These are phyloP conservation scores for Penicillium ochrochloron DNA, from an alignment of 495 filamentous ascomycete species.

Conservation along the genomic window DNA sequence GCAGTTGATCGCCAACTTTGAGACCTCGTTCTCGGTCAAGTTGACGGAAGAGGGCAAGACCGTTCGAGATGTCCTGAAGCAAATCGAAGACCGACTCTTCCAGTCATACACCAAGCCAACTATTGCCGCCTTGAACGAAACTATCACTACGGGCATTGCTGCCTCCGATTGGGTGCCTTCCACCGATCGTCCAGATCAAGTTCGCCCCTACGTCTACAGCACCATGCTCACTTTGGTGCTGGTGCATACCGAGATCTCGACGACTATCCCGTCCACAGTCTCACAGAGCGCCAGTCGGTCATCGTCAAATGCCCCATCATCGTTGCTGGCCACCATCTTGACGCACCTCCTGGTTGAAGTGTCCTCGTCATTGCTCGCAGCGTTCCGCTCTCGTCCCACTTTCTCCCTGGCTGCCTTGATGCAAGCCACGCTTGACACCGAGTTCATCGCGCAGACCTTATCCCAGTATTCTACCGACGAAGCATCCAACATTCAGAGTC, in stretches of 20 bases:
- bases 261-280: slow-evolving; percentile 60
- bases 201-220: slow-evolving; percentile 86
- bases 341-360: slow-evolving; percentile 80
- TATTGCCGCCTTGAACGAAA: slow-evolving; percentile 60
- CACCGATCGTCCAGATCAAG: slow-evolving; percentile 68
- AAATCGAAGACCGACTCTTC: slow-evolving; percentile 90
- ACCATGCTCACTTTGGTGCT: slow-evolving; percentile 80
- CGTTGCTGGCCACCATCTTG: slow-evolving; percentile 72
- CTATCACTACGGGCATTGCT: slow-evolving; percentile 72
- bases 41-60: slow-evolving; percentile 89
- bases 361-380: slow-evolving; percentile 68
- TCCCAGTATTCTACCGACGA: slow-evolving; percentile 84
- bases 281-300: slow-evolving; percentile 35
- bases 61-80: slow-evolving; percentile 82
- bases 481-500: slow-evolving; percentile 75
- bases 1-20: slow-evolving; percentile 82
- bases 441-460: slow-evolving; percentile 94
- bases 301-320: slow-evolving; percentile 51
- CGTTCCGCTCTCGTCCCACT: slow-evolving; percentile 66
- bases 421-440: slow-evolving; percentile 95
- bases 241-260: slow-evolving; percentile 89
- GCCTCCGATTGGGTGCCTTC: slow-evolving; percentile 71
- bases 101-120: slow-evolving; percentile 83
- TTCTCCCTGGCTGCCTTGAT: slow-evolving; percentile 84
- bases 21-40: slow-evolving; percentile 85